Conservation (phyloP, 2,329 filamentous ascomycete genomes). For the Alternaria arbusti region DNA sequence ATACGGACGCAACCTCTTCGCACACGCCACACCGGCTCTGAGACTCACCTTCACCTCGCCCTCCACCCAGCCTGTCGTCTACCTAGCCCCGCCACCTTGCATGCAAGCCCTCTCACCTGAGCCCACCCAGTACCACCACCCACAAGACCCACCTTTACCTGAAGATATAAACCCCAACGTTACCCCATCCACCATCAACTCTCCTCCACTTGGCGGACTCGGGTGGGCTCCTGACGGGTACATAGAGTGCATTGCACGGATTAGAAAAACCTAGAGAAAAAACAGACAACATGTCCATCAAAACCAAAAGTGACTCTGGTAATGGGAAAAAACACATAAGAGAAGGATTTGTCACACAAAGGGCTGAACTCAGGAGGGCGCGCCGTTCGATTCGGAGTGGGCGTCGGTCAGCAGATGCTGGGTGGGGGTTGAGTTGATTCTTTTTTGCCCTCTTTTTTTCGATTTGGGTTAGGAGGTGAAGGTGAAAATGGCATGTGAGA, state of each 20-base stretch:
- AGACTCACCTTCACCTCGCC: background rate
- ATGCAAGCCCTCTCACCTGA: background rate
- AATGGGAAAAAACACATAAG: background rate
- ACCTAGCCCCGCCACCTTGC: background rate
- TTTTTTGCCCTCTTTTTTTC: background rate
- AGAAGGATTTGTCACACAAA: background rate
- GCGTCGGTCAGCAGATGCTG: constrained; percentile 3
- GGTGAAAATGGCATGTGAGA: background rate
- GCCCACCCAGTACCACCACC: background rate
- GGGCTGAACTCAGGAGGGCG: constrained; percentile 4
- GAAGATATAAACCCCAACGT: background rate
- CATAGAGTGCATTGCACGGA: background rate
- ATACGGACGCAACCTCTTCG: background rate
- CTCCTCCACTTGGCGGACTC: background rate
- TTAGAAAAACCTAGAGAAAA: background rate
- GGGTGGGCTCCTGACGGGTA: background rate
- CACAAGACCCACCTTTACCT: background rate
- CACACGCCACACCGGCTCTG: background rate
- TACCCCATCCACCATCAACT: background rate
- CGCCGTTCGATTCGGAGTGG: background rate
- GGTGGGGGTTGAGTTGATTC: background rate
- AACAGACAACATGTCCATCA: background rate
- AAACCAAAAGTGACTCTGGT: background rate
- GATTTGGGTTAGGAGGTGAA: background rate
- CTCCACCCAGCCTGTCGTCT: background rate